These are phyloP conservation scores for Elsinoe perseae DNA, from an alignment of 2,329 filamentous ascomycete species.

Conservation along the genomic window DNA sequence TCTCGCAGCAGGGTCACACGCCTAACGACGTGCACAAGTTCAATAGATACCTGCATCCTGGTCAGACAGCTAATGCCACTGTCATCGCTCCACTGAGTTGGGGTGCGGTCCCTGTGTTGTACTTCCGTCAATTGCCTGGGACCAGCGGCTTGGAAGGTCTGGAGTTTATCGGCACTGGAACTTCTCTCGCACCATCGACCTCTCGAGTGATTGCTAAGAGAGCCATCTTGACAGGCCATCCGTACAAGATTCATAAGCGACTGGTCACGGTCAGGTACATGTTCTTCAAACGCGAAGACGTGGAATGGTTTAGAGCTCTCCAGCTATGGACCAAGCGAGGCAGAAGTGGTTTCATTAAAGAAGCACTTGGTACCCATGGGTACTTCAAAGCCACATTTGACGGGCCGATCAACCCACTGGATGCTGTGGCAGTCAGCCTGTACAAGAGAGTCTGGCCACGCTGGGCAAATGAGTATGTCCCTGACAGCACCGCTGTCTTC, in stretches of 20 bases:
- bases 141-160: constrained; percentile 27
- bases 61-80: constrained; percentile 77
- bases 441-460: constrained; percentile 57
- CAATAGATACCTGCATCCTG: constrained; percentile 83
- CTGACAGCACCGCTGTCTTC: background rate
- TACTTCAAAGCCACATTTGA: constrained; percentile 99
- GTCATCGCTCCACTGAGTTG: constrained; percentile 88
- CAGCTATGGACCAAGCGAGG: constrained; percentile 91
- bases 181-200: constrained; percentile 67
- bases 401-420: constrained; percentile 88
- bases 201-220: constrained; percentile 83
- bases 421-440: constrained; percentile 77
- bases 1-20: constrained; percentile 80
- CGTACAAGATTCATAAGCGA: constrained; percentile 98
- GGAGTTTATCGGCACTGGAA: constrained; percentile 76
- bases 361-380: constrained; percentile 90
- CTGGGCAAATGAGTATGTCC: constrained; percentile 42
- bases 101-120: constrained; percentile 83
- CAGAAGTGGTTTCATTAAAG: constrained; percentile 84
- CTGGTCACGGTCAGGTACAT: constrained; percentile 97
- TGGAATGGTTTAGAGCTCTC: constrained; percentile 95
- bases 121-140: constrained; percentile 60
- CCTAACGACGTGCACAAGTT: constrained; percentile 98
- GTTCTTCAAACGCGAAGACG: constrained; percentile 97
- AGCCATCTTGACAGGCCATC: constrained; percentile 87